Conservation (phyloP, 73 alveolate species). For the Paramecium sonneborni region DNA sequence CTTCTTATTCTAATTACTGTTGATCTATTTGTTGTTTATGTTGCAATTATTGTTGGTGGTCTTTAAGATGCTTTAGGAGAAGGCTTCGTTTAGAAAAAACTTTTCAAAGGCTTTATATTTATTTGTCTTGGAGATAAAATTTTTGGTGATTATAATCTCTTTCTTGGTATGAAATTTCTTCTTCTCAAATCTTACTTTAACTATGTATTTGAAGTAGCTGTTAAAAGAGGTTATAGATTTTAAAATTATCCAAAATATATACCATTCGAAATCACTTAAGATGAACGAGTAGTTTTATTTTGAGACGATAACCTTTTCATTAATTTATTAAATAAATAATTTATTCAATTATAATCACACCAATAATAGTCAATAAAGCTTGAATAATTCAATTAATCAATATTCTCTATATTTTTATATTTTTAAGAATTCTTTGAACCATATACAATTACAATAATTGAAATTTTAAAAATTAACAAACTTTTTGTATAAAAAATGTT, state of each 20-base stretch:
- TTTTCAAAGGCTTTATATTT: neutral
- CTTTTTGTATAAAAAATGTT: too few species aligned
- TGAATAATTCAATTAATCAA: too few species aligned
- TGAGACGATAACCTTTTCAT: neutral
- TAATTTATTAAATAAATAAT: neutral
- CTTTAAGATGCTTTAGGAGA: neutral
- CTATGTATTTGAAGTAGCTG: neutral
- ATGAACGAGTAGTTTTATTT: neutral
- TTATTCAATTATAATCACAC: too few species aligned
- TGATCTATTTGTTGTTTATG: neutral
- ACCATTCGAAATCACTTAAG: neutral
- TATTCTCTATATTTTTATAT: too few species aligned
- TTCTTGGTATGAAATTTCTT: neutral
- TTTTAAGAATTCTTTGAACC: too few species aligned
- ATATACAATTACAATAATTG: too few species aligned
- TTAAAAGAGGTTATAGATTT: neutral
- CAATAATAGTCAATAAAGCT: neutral
- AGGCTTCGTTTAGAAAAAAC: neutral
- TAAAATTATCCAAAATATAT: neutral
- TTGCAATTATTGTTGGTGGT: neutral
- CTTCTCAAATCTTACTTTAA: neutral
- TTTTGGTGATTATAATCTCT: constrained; percentile 16
- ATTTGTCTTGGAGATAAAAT: neutral
- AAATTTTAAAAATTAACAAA: too few species aligned
- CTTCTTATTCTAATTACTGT: neutral